A percentile compares a stretch with the other conserved stretches of the same genome.
phyloP scores from a whole-genome alignment of 129 eudicot species.

The Kitagawia praeruptora region DNA sequence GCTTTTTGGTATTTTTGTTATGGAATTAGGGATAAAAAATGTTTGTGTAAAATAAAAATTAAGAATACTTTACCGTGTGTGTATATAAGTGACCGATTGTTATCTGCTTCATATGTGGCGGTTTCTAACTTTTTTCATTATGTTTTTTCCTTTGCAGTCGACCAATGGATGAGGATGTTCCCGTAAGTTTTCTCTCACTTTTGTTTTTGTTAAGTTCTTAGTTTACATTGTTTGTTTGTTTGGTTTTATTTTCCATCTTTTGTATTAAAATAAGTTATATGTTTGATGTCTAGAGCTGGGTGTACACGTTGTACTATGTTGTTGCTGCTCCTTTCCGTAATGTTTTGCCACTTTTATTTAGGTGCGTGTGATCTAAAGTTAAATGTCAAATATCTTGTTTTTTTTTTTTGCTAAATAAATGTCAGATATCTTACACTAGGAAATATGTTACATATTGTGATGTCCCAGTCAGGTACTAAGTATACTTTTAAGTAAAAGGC shows the following conservation, averaged over 20 bases:
- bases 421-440: too few species aligned
- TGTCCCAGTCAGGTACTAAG: background rate
- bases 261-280: too few species aligned
- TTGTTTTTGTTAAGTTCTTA: background rate
- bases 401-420: too few species aligned
- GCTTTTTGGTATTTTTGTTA: background rate
- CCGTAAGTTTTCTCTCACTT: slow-evolving; percentile 38
- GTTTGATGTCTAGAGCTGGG: background rate
- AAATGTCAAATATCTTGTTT: background rate
- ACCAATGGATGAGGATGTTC: slow-evolving; percentile 85
- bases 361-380: background rate
- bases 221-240: background rate
- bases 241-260: background rate
- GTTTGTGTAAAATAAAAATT: background rate
- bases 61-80: background rate
- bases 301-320: background rate
- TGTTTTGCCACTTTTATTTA: background rate
- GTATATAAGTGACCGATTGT: background rate
- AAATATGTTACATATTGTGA: background rate
- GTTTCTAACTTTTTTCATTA: background rate
- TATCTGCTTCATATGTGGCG: background rate
- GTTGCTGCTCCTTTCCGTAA: background rate
- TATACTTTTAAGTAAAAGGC: too few species aligned
- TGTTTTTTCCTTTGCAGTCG: slow-evolving; percentile 42
- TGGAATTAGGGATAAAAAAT: background rate